These are phyloP conservation scores for Oenanthe sinensis DNA, from an alignment of 129 eudicot species.

Conservation along the genomic window DNA sequence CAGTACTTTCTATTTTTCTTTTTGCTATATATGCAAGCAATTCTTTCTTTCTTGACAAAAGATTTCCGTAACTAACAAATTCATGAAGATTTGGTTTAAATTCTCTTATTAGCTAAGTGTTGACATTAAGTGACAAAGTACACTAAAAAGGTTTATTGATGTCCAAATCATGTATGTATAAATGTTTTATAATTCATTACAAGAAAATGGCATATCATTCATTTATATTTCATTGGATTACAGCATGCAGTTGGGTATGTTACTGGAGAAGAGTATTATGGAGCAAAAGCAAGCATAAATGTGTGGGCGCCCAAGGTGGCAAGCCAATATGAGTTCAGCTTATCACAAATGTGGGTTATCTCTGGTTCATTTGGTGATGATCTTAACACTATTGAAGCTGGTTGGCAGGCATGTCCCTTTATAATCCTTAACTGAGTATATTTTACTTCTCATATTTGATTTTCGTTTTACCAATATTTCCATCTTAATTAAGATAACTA, in stretches of 20 bases:
- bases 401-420: constrained; percentile 76
- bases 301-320: constrained; percentile 88
- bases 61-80: background rate
- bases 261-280: constrained; percentile 75
- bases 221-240: background rate
- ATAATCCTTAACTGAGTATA: background rate
- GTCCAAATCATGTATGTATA: background rate
- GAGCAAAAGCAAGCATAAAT: constrained; percentile 95
- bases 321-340: constrained; percentile 78
- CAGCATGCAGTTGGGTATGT: constrained; percentile 99
- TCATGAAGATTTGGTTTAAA: background rate
- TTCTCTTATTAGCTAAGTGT: background rate
- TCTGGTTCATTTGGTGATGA: constrained; percentile 90
- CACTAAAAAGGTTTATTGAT: background rate
- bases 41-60: background rate
- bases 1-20: background rate
- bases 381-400: constrained; percentile 98
- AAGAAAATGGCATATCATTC: background rate
- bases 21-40: background rate
- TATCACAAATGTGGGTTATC: constrained; percentile 90
- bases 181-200: background rate
- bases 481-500: too few species aligned
- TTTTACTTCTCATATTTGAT: too few species aligned
- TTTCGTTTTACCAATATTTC: too few species aligned
- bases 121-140: background rate